Evolutionary conservation across 2,329 filamentous ascomycete species (phyloP).

Genomic region (Exophiala phaeomuriformis): DNA sequence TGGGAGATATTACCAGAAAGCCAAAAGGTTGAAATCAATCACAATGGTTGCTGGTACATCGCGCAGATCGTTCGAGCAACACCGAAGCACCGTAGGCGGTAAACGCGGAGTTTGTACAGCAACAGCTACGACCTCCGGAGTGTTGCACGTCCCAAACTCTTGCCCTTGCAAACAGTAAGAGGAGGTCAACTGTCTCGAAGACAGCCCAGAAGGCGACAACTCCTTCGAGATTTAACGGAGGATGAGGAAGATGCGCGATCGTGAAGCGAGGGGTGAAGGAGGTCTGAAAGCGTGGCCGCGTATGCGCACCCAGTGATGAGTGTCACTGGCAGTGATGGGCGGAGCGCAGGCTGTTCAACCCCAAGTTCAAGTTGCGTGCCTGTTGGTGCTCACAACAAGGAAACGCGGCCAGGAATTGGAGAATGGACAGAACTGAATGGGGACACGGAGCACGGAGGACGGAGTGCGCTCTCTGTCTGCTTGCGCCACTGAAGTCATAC

Average conservation of each 20-base stretch:
- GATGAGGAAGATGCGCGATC: background rate
- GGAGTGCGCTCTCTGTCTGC: background rate
- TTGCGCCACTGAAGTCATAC: background rate
- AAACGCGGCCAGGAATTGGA: background rate
- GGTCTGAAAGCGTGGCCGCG: slow-evolving; percentile 1
- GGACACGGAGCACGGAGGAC: background rate
- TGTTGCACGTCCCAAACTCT: too few species aligned
- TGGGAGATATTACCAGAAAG: background rate
- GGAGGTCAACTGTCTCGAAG: too few species aligned
- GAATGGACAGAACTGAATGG: background rate
- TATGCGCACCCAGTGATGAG: background rate
- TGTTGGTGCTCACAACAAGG: background rate
- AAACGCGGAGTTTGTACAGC: too few species aligned
- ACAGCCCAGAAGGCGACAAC: too few species aligned
- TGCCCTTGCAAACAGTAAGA: too few species aligned
- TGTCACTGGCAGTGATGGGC: background rate
- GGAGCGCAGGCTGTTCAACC: background rate
- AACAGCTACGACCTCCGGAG: too few species aligned
- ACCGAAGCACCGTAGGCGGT: background rate
- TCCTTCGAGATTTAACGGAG: background rate
- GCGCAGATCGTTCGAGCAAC: background rate
- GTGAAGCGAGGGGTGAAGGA: background rate
- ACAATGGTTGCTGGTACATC: background rate
- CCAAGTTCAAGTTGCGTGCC: background rate
- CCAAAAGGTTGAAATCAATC: background rate